Evolutionary conservation across 306 rosid genomes (phyloP).

Genomic region (Vigna unguiculata): DNA sequence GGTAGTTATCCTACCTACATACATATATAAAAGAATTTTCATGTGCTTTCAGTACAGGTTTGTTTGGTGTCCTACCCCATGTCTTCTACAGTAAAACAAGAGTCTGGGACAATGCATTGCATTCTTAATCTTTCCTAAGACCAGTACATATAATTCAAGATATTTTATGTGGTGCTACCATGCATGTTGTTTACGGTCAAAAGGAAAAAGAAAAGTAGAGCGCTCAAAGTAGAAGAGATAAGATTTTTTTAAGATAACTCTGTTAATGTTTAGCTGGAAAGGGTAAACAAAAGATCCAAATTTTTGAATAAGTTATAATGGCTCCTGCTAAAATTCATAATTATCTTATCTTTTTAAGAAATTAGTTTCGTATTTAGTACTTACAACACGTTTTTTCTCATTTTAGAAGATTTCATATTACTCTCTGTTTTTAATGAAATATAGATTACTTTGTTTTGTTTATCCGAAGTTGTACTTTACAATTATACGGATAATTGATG

Average conservation of each 20-base stretch:
- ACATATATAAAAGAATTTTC: not conserved
- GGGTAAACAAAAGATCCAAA: not conserved
- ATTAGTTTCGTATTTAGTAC: not conserved
- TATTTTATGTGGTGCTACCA: slow-evolving; percentile 11
- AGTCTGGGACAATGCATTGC: not conserved
- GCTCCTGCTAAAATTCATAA: not conserved
- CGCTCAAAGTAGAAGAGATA: slow-evolving; percentile 7
- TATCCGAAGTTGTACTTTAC: not conserved
- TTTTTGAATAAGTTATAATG: not conserved
- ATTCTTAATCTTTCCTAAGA: not conserved
- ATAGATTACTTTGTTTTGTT: not conserved
- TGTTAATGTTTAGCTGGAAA: not conserved
- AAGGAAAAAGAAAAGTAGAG: not conserved
- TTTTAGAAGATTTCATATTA: not conserved
- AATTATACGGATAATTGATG: not conserved
- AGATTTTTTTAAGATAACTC: not conserved
- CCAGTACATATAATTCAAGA: slow-evolving; percentile 15
- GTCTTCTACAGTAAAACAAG: slow-evolving; percentile 17
- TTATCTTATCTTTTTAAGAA: not conserved
- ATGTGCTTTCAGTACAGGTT: not conserved
- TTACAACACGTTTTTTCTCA: not conserved
- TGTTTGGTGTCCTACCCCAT: slow-evolving; percentile 26
- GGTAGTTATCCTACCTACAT: slow-evolving; percentile 15
- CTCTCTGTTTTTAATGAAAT: not conserved
- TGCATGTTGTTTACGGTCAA: slow-evolving; percentile 12